Evolutionary conservation across 1,284 basidiomycete species (phyloP), one percentile per base, ranked within the genome.

Genomic region (Cryptococcus sp.): DNA sequence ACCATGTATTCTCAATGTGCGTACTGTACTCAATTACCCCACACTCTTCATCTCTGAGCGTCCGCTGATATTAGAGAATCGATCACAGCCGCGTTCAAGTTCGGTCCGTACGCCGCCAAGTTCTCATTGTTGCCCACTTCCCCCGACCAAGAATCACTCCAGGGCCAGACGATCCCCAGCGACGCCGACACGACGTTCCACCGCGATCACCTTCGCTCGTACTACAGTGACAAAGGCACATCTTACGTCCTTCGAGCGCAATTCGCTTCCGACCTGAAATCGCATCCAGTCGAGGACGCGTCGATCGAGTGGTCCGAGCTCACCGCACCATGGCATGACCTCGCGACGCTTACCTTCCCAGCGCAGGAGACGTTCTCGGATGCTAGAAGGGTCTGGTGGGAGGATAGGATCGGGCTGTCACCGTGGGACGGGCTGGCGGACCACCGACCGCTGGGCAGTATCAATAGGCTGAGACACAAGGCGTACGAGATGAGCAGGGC

Each of bases 1-100:
- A 62, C 61, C 1, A 60, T 65, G 45, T 65, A 64, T 52, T 57
- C 67, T 5, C 65, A 68, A 51, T 58, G 66, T 68, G 51, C 58
- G 64, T 58, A 20, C 5, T 13, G 23, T 10, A 10, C 27, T 30
- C 5, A 30, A 30, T 30, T n/a, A n/a, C n/a, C n/a, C n/a, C n/a
- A n/a, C n/a, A n/a, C 45, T 42, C 20, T 22, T 42, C 45, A 17
- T 27, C 16, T 8, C 43, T 3, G 3, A 19, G 8, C 8, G 11
- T 17, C 6, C 23, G 38, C 17, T 53, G n/a, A 43, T 41, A 19
- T 50, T 13, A 23, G 35, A 41, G 35, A 41, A 8, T 35, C 10
- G 7, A 13, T 35, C 30, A 5, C 39, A 64, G 63, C 63, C 20
- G 43, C 63, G 8, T 64, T 64, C 57, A 49, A 61, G 38, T 64